These are phyloP conservation scores for Mortierella alpina DNA, from an alignment of 192 early-diverging fungal species.

Conservation along the genomic window DNA sequence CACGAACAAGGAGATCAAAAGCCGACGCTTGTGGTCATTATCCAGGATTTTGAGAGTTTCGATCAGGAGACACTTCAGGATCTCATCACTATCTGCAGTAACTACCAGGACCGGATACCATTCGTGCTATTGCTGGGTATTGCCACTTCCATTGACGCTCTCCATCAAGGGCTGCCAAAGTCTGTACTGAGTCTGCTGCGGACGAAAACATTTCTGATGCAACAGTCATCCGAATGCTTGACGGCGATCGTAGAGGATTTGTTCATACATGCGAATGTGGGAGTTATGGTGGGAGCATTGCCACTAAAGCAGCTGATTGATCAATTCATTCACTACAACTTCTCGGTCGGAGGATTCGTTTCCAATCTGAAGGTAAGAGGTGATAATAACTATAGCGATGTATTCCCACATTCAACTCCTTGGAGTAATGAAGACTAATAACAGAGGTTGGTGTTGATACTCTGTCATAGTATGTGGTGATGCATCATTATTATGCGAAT, in stretches of 20 bases:
- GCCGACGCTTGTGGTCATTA: slow-evolving; percentile 73
- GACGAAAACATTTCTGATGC: slow-evolving; percentile 83
- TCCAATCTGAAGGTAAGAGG: slow-evolving; percentile 71
- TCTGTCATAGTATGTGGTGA: slow-evolving; percentile 74
- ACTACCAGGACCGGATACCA: slow-evolving; percentile 76
- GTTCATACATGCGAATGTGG: slow-evolving; percentile 63
- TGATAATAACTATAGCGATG: not conserved
- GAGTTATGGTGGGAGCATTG: slow-evolving; percentile 73
- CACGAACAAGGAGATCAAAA: not conserved
- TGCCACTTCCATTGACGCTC: slow-evolving; percentile 85
- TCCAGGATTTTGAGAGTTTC: slow-evolving; percentile 93
- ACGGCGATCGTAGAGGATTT: slow-evolving; percentile 64
- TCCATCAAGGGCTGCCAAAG: slow-evolving; percentile 85
- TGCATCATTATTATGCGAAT: slow-evolving; percentile 90
- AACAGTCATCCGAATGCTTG: slow-evolving; percentile 75
- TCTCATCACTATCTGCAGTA: slow-evolving; percentile 78
- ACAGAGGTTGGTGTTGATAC: too few relatives aligned
- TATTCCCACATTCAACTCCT: not conserved
- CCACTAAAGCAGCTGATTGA: slow-evolving; percentile 83
- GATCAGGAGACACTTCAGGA: slow-evolving; percentile 75
- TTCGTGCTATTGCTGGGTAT: slow-evolving; percentile 86
- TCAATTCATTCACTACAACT: slow-evolving; percentile 82
- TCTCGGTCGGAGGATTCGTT: slow-evolving; percentile 82
- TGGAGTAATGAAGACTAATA: not conserved
- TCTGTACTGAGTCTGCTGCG: slow-evolving; percentile 76